Conservation (phyloP, 305 asterid genomes). For the Stenogyne calaminthoides region DNA sequence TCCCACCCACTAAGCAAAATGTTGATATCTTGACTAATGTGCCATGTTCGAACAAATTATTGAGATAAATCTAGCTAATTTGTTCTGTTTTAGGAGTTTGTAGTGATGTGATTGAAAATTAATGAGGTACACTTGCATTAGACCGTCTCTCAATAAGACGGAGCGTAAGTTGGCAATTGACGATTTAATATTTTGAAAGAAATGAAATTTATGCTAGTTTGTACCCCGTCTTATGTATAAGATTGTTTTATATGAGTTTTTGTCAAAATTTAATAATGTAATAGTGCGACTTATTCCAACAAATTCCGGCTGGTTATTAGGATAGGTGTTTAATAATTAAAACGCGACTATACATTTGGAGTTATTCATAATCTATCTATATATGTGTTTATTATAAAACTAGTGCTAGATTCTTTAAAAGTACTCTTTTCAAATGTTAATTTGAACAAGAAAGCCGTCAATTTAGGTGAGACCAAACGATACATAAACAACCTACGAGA, state of each 20-base stretch:
- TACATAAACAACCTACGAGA: constrained; percentile 20
- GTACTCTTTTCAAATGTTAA: constrained; percentile 2
- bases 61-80: too few species aligned
- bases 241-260: too few species aligned
- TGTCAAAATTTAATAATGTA: too few species aligned
- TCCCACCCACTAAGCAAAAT: not conserved
- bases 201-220: too few species aligned
- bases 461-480: constrained; percentile 38
- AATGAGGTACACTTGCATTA: too few species aligned
- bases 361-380: constrained; percentile 3
- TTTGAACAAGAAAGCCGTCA: constrained; percentile 26
- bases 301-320: constrained; percentile 40
- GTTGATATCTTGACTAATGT: not conserved
- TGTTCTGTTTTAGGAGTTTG: not conserved
- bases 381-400: not conserved
- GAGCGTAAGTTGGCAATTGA: too few species aligned
- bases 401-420: not conserved
- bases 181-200: too few species aligned
- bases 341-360: not conserved
- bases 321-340: constrained; percentile 24
- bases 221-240: too few species aligned
- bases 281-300: constrained; percentile 31
- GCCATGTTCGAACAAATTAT: not conserved
- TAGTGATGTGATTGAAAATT: not conserved
- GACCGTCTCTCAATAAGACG: too few species aligned